Evolutionary conservation across 2,329 filamentous ascomycete genomes (phyloP), one percentile per base, ranked within the genome.

Genomic region (Aspergillus hiratsukae): DNA sequence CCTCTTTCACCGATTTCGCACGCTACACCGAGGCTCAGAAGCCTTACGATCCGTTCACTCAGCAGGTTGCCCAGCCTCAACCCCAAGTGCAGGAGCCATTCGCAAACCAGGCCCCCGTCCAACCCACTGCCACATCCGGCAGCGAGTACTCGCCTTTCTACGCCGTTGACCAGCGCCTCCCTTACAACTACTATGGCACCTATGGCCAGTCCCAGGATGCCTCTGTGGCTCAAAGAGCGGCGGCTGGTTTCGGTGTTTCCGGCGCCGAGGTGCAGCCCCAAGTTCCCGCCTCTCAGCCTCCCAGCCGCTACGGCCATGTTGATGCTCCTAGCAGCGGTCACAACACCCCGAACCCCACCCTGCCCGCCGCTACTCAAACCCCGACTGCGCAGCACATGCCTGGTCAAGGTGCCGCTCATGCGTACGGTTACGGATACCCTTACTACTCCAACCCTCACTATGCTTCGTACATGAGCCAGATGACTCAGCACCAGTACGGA

Each of bases 101-200:
- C 60, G 75, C 76, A 52, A 77, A 76, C 63, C 78, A 80, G 62
- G 75, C 81, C 58, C 87, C 87, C 57, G 69, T 71, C 76, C 84
- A 87, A 69, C 81, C 82, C 51, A 69, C 79, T 79, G 58, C 80
- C 80, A 70, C 77, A 70, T 70, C 81, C 83, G 59, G 84, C 82
- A 66, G 87, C 72, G 91, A 96, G 63, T 96, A 90, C 75, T 88
- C 89, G 21, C 87, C 88, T 5, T 96, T 95, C 78, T 95, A 96
- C 73, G 90, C 88, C 3, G 83, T 87, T 37, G 90, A 87, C 61
- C 81, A 91, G 63, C 87, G 90, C 62, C 87, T 87, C 69, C 82
- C 86, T 1, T 96, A 94, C 78, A 86, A 86, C 71, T 86, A 94
- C 72, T 91, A 87, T 66, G 81, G 80, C 54, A 77, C 73, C 40